Evolutionary conservation across 1,284 basidiomycete species (phyloP).

Genomic region (Apiotrichum gamsii): DNA sequence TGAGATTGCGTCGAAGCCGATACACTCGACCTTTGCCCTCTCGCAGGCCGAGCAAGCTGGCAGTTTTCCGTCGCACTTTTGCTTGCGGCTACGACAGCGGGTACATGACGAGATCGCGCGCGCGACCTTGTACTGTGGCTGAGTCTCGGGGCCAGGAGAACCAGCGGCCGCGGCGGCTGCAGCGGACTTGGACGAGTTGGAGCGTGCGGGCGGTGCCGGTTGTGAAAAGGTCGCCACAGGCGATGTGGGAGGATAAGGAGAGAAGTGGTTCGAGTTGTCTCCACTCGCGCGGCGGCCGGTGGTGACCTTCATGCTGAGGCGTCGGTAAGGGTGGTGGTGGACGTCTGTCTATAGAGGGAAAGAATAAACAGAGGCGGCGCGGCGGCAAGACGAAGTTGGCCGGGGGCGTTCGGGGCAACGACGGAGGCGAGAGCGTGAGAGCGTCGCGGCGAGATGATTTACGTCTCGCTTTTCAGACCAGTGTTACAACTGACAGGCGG

Average conservation of each 20-base stretch:
- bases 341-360: background rate
- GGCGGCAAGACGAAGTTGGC: background rate
- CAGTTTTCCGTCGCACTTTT: slow-evolving; percentile 49
- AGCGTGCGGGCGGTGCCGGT: slow-evolving; percentile 4
- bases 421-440: background rate
- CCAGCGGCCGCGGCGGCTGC: too few species aligned
- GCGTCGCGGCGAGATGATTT: background rate
- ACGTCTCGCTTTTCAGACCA: too few species aligned
- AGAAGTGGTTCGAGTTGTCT: slow-evolving; percentile 19
- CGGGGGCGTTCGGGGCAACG: background rate
- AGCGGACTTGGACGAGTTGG: slow-evolving; percentile 1
- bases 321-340: slow-evolving; percentile 1
- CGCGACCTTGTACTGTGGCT: slow-evolving; percentile 42
- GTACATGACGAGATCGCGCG: slow-evolving; percentile 48
- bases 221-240: slow-evolving; percentile 13
- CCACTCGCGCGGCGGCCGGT: slow-evolving; percentile 16
- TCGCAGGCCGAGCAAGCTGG: slow-evolving; percentile 46
- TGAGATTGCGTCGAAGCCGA: slow-evolving; percentile 48
- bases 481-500: too few species aligned
- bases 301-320: slow-evolving; percentile 27
- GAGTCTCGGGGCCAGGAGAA: too few species aligned
- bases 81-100: slow-evolving; percentile 45
- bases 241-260: slow-evolving; percentile 27
- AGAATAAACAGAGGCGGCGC: slow-evolving; percentile 2
- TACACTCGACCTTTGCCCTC: slow-evolving; percentile 49